These are phyloP conservation scores for Gastrolobium villosum DNA, from an alignment of 306 rosid species.

Conservation along the genomic window DNA sequence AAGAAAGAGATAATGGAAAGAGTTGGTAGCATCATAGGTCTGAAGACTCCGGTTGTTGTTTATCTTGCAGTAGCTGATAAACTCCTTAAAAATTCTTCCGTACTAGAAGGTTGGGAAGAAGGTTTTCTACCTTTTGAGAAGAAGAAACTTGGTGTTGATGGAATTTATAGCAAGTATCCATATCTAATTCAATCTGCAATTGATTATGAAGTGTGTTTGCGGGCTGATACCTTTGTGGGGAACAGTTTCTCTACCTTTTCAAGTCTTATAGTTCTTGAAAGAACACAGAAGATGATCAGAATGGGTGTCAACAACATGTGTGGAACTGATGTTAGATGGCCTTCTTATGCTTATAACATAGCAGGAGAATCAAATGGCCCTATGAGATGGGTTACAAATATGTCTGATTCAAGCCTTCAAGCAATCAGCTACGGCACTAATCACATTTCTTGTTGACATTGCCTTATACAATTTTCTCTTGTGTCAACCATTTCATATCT, in stretches of 20 bases:
- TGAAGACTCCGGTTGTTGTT: constrained; percentile 61
- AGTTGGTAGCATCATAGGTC: constrained; percentile 65
- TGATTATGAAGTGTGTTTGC: constrained; percentile 86
- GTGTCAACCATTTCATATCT: constrained; percentile 7
- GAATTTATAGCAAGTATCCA: constrained; percentile 71
- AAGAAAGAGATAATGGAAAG: constrained; percentile 75
- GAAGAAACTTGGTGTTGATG: constrained; percentile 74
- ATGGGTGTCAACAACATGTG: constrained; percentile 54
- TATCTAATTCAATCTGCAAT: constrained; percentile 90
- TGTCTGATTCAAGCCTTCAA: constrained; percentile 76
- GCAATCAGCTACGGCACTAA: constrained; percentile 86
- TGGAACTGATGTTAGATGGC: constrained; percentile 66
- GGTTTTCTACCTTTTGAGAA: constrained; percentile 82
- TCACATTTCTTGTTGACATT: constrained; percentile 65
- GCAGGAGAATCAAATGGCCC: constrained; percentile 73
- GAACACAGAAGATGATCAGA: constrained; percentile 74
- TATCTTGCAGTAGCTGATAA: constrained; percentile 85
- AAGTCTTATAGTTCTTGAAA: constrained; percentile 81
- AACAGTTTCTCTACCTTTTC: constrained; percentile 95
- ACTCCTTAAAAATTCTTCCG: constrained; percentile 70
- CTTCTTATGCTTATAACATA: constrained; percentile 86
- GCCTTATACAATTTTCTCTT: not conserved
- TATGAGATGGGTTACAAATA: constrained; percentile 73
- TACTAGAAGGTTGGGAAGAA: constrained; percentile 74
- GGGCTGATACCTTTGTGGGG: constrained; percentile 84